Evolutionary conservation across 371 early-diverging fungal species (phyloP).

Genomic region (Syncephalastrum racemosum): DNA sequence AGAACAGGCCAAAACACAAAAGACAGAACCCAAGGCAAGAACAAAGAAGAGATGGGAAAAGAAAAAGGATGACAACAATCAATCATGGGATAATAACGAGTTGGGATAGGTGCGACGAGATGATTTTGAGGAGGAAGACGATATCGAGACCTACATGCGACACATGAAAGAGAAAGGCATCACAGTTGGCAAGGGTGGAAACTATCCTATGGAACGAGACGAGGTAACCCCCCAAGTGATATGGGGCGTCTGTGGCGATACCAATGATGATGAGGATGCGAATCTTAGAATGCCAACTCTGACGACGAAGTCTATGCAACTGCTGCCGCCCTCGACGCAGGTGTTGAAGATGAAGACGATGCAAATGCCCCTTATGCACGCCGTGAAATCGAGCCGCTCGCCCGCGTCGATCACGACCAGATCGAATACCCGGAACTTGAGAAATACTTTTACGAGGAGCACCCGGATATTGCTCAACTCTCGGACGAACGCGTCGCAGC

Average conservation of each 20-base stretch:
- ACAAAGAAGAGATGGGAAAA: neutral
- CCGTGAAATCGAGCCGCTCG: slow-evolving; percentile 68
- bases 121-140: slow-evolving; percentile 80
- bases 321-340: slow-evolving; percentile 73
- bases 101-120: slow-evolving; percentile 44
- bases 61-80: neutral
- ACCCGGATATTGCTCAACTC: slow-evolving; percentile 67
- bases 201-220: slow-evolving; percentile 39
- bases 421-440: slow-evolving; percentile 76
- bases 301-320: slow-evolving; percentile 89
- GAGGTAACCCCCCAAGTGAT: slow-evolving; percentile 35
- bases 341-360: slow-evolving; percentile 40
- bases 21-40: slow-evolving; percentile 46
- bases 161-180: slow-evolving; percentile 78
- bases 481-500: slow-evolving; percentile 51
- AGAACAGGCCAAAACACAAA: slow-evolving; percentile 55
- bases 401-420: slow-evolving; percentile 68
- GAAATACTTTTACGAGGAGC: slow-evolving; percentile 85
- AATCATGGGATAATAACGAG: neutral
- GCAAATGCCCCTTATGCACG: slow-evolving; percentile 22
- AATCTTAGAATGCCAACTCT: slow-evolving; percentile 64
- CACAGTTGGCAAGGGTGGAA: slow-evolving; percentile 57
- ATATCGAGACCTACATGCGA: slow-evolving; percentile 75
- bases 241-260: neutral
- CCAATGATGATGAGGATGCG: slow-evolving; percentile 5